Base-by-base conservation (phyloP, 225 moss, liverwort and hornwort species). In the Straminergon stramineum region DNA sequence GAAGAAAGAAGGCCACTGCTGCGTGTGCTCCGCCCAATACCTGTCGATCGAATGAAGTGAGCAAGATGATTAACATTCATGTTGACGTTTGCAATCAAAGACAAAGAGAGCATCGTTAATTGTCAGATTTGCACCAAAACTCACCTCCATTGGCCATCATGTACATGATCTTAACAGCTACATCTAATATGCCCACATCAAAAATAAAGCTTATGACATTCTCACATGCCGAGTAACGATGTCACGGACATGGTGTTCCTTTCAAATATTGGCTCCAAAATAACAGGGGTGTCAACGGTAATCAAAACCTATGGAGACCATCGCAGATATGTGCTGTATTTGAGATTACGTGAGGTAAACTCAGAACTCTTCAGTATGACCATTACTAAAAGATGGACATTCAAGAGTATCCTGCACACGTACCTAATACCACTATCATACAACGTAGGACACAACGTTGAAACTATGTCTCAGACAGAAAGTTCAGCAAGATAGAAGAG, bases 1-100 rank as follows among this genome's bases (percentile, higher is more conserved):
- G 92, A 94, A 94, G 85, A 93, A 93, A 26, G 92, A 91, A 17
- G 94, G 94, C 94, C 94, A 94, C 79, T 87, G 69, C 35, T 92
- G 90, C 61, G 92, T 89, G 37, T 94, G 94, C 89, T 90, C 92
- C 7, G 91, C 91, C 94, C 94, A 94, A 30, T 94, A 94, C 90
- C 94, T 94, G 68, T 4, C 17, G 21, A 58, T 2, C 10, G 21
- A 77, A 17, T 31, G 37, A 48, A 70, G 30, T 12, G 11, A 56
- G 16, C 6, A 30, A 31, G 14, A 10, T 41, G 17, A 19, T 87
- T 6, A 66, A 17, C 28, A 76, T 52, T 64, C 30, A 7, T 32
- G 13, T 24, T 18, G 65, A 31, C 31, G 39, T 31, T 45, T 41
- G 55, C 55, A 39, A 56, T 39, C 39, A 5, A 4, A 53, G 65